phyloP scores from a whole-genome alignment of 1,284 basidiomycete genomes.

The Ustilago crameri region DNA sequence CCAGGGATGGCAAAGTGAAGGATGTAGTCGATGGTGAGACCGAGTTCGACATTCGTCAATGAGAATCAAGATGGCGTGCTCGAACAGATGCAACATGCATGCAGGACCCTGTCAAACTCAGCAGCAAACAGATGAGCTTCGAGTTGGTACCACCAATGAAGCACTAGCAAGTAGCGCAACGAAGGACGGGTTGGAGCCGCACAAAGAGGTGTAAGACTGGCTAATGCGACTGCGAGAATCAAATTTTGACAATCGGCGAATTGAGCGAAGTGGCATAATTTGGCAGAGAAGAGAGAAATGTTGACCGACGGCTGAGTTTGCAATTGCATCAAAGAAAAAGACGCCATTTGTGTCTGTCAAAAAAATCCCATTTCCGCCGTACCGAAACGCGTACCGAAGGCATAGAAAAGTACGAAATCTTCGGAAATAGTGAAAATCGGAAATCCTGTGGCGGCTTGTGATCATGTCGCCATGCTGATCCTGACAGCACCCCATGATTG shows the following conservation, averaged over 20 bases:
- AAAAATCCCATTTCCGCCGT: not conserved
- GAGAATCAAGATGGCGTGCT: constrained; percentile 20
- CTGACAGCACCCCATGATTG: too few relatives aligned
- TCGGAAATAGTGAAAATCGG: too few relatives aligned
- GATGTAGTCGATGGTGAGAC: not conserved
- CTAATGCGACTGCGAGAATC: too few relatives aligned
- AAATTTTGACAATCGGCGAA: constrained; percentile 17
- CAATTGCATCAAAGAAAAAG: not conserved
- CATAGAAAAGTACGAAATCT: too few relatives aligned
- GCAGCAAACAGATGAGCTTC: constrained; percentile 6
- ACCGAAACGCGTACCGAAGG: too few relatives aligned
- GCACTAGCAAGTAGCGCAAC: too few relatives aligned
- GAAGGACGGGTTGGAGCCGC: not conserved
- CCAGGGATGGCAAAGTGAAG: not conserved
- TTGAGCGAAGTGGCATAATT: constrained; percentile 8
- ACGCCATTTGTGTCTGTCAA: not conserved
- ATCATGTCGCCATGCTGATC: too few relatives aligned
- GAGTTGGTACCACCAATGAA: not conserved
- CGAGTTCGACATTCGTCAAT: constrained; percentile 11
- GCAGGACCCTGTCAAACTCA: constrained; percentile 17
- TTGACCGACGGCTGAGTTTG: constrained; percentile 25
- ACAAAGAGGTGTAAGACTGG: too few relatives aligned
- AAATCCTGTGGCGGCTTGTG: too few relatives aligned
- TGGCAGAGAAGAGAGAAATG: too few relatives aligned
- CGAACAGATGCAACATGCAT: not conserved